Conservation (phyloP, 1,284 basidiomycete species). For the Austroboletus novae-zelandiae region DNA sequence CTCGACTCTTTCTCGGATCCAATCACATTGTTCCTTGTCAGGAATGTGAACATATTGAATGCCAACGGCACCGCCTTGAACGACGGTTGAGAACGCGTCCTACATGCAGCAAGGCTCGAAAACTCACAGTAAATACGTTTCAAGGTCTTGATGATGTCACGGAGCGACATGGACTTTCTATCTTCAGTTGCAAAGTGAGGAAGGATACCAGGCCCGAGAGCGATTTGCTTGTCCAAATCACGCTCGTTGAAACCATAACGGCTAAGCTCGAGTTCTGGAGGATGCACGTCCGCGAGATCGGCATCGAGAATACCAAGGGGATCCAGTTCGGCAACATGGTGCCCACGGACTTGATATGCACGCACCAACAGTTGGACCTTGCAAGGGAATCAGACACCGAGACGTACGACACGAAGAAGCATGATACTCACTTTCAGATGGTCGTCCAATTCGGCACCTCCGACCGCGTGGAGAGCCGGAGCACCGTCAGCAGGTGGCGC, state of each 20-base stretch:
- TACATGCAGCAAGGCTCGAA: background rate
- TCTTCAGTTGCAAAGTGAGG: slow-evolving; percentile 92
- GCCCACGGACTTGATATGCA: slow-evolving; percentile 98
- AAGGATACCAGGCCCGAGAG: slow-evolving; percentile 92
- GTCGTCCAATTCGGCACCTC: slow-evolving; percentile 81
- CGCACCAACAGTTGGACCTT: slow-evolving; percentile 95
- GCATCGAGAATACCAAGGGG: slow-evolving; percentile 91
- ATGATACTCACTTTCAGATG: slow-evolving; percentile 79
- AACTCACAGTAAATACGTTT: slow-evolving; percentile 92
- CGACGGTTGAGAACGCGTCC: background rate
- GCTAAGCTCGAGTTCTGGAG: slow-evolving; percentile 88
- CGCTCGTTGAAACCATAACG: slow-evolving; percentile 94
- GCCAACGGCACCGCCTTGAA: slow-evolving; percentile 84
- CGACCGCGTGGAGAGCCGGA: slow-evolving; percentile 73
- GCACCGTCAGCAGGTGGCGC: slow-evolving; percentile 76
- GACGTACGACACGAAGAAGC: background rate
- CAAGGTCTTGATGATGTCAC: slow-evolving; percentile 91
- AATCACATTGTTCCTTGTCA: slow-evolving; percentile 98
- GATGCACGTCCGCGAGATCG: slow-evolving; percentile 74
- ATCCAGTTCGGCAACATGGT: slow-evolving; percentile 94
- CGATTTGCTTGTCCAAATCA: slow-evolving; percentile 93
- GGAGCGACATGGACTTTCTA: slow-evolving; percentile 81
- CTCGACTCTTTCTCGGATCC: slow-evolving; percentile 97
- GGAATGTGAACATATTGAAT: slow-evolving; percentile 99
- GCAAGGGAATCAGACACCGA: slow-evolving; percentile 4